Base-by-base conservation (phyloP, 345 rosid genomes). In the Boechera retrofracta region DNA sequence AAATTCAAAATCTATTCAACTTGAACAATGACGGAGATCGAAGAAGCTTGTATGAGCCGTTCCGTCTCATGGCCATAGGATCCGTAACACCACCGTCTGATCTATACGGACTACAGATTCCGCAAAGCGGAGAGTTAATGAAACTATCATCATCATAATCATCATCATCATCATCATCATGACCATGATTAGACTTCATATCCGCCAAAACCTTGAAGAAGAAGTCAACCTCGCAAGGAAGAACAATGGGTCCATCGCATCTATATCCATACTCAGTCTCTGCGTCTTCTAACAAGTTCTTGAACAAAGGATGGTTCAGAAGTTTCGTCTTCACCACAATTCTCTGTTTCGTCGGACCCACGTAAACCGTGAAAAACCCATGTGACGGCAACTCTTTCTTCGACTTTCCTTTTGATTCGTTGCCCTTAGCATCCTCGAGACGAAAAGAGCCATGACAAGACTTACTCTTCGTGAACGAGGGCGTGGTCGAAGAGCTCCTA, bases 331-430 rank as follows among this genome's bases (percentile, higher is more conserved):
- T 85, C 51, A 93, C 70, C 10, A 83, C 86, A 28, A 91, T 81
- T 64, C 87, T 79, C 53, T 87, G 82, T 60, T 81, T 84, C 52
- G 83, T 77, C 1, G 89, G 75, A 53, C 98, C 98, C 1, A 91
- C 97, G 74, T 86, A 91, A 12, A 91, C 98, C 4, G 88, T 65
- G 80, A 93, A 91, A 58, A 86, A 89, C 0, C 98, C 98, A 3
- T 78, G 73, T 1, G 85, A 86, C 0, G 76, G 86, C 0, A 75
- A 67, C 42, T 83, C 41, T 35, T 64, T 70, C 76, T 51, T 70
- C 42, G 29, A 21, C 49, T 75, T 69, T 18, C n/a, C 52, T 13
- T 24, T 54, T 29, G 59, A 42, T 28, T 33, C 57, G 6, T 33
- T 44, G 33, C 39, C 35, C n/a, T 74, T 2, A 55, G 63, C 29